Evolutionary conservation across 2,329 filamentous ascomycete species (phyloP).

Genomic region (Aspergillus pseudoviridinutans): DNA sequence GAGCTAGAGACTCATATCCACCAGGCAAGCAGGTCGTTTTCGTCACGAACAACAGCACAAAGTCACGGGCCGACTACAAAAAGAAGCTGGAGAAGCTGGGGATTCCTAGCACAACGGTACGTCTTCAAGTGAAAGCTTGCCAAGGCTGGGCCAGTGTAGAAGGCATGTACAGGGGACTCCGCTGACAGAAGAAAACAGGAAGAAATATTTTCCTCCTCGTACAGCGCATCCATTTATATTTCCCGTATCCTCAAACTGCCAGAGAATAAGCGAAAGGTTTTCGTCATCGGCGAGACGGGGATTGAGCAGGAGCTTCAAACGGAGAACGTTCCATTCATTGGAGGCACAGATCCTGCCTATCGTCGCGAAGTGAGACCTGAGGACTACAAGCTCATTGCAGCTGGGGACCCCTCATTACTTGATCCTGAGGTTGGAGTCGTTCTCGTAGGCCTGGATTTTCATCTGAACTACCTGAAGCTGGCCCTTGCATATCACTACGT

Average conservation of each 20-base stretch:
- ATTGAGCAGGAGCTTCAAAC: slow-evolving; percentile 83
- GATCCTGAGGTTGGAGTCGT: slow-evolving; percentile 89
- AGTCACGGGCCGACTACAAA: slow-evolving; percentile 86
- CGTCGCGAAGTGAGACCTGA: slow-evolving; percentile 73
- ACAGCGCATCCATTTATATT: slow-evolving; percentile 94
- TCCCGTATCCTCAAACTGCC: slow-evolving; percentile 81
- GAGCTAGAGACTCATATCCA: slow-evolving; percentile 3
- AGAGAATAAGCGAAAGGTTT: slow-evolving; percentile 83
- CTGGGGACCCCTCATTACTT: slow-evolving; percentile 64
- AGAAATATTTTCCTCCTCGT: slow-evolving; percentile 93
- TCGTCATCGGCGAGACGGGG: slow-evolving; percentile 83
- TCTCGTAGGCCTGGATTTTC: slow-evolving; percentile 85
- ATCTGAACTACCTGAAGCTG: slow-evolving; percentile 92
- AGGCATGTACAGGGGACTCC: not conserved
- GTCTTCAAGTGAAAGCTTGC: slow-evolving; percentile 13
- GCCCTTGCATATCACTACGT: slow-evolving; percentile 83
- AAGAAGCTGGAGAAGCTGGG: slow-evolving; percentile 81
- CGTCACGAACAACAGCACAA: slow-evolving; percentile 98
- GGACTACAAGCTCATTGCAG: slow-evolving; percentile 74
- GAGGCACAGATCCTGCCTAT: slow-evolving; percentile 76
- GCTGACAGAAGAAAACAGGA: slow-evolving; percentile 48
- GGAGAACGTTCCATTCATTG: slow-evolving; percentile 75
- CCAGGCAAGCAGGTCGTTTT: slow-evolving; percentile 88
- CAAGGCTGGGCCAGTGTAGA: not conserved
- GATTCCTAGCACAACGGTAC: slow-evolving; percentile 67